Conservation (phyloP, 768 basidiomycete genomes). For the Mycena vulgaris region DNA sequence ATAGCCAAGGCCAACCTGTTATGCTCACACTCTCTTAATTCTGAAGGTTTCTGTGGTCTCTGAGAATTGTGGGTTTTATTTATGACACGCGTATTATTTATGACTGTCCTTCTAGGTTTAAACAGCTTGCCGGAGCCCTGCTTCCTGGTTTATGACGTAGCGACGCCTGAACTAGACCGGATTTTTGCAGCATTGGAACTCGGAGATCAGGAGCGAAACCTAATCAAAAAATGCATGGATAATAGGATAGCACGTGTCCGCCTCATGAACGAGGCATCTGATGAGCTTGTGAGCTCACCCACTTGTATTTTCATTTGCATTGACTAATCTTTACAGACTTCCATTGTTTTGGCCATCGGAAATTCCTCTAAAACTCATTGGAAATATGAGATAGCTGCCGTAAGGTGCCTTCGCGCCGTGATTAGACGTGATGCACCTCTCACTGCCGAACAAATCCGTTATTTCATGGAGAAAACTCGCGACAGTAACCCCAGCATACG, state of each 20-base stretch:
- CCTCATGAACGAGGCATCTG: conserved; percentile 57
- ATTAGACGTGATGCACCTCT: conserved; percentile 75
- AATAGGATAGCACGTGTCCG: conserved; percentile 62
- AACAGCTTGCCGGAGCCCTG: conserved; percentile 75
- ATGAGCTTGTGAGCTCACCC: conserved; percentile 59
- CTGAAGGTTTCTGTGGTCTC: conserved; percentile 75
- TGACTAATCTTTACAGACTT: conserved; percentile 48
- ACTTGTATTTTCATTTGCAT: background rate
- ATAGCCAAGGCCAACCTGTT: too few relatives aligned
- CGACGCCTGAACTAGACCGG: conserved; percentile 58
- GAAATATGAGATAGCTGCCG: conserved; percentile 82
- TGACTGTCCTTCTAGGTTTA: conserved; percentile 59
- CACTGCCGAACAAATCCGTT: conserved; percentile 63
- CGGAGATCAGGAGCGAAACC: conserved; percentile 48
- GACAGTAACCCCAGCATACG: conserved; percentile 81
- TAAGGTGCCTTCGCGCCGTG: conserved; percentile 77
- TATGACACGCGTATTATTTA: conserved; percentile 28
- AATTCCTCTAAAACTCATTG: conserved; percentile 79
- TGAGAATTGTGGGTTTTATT: conserved; percentile 66
- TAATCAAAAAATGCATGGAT: conserved; percentile 42
- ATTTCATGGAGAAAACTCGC: conserved; percentile 71
- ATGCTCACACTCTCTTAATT: too few relatives aligned
- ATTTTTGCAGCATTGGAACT: conserved; percentile 54
- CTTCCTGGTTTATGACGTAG: conserved; percentile 67
- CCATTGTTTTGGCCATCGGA: conserved; percentile 69